Conservation (phyloP, 2,329 filamentous ascomycete genomes). For the Penicillium sp. region DNA sequence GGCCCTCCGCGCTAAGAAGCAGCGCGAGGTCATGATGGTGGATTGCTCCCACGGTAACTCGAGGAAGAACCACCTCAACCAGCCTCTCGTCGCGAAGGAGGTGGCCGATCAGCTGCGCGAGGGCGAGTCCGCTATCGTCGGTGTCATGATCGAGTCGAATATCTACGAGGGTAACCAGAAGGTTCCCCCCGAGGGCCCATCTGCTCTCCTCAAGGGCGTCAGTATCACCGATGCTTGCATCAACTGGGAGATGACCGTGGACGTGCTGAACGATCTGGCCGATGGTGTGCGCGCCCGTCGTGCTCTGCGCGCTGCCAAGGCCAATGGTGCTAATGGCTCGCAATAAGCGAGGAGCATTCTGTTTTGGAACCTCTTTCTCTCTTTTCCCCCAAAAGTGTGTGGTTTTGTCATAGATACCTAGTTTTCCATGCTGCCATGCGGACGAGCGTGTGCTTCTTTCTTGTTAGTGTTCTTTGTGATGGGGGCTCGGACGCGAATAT, state of each 20-base stretch:
- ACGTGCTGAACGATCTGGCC: conserved; percentile 81
- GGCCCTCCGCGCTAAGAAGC: conserved; percentile 76
- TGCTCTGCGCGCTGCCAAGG: conserved; percentile 44
- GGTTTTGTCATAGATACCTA: conserved; percentile 24
- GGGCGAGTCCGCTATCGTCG: conserved; percentile 86
- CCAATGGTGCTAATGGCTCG: conserved; percentile 36
- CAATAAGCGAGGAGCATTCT: conserved; percentile 21
- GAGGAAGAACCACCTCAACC: conserved; percentile 95
- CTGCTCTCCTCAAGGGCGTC: conserved; percentile 81
- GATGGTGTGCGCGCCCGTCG: conserved; percentile 79
- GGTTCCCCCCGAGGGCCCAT: conserved; percentile 78
- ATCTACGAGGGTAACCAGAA: conserved; percentile 91
- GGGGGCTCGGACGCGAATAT: conserved; percentile 2
- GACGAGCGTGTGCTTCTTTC: conserved; percentile 19
- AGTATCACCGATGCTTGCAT: conserved; percentile 98
- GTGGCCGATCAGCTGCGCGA: conserved; percentile 83
- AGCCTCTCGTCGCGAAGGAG: conserved; percentile 84
- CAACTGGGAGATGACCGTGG: conserved; percentile 82
- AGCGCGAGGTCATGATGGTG: conserved; percentile 91
- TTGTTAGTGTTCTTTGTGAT: conserved; percentile 1
- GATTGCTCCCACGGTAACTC: conserved; percentile 99
- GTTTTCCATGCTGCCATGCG: conserved; percentile 16
- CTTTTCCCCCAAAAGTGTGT: conserved; percentile 5
- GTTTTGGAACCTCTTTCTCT: too few relatives aligned
- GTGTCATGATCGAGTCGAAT: conserved; percentile 99